phyloP scores from a whole-genome alignment of 2,329 filamentous ascomycete genomes.

The Ceratocystis alfenasii region DNA sequence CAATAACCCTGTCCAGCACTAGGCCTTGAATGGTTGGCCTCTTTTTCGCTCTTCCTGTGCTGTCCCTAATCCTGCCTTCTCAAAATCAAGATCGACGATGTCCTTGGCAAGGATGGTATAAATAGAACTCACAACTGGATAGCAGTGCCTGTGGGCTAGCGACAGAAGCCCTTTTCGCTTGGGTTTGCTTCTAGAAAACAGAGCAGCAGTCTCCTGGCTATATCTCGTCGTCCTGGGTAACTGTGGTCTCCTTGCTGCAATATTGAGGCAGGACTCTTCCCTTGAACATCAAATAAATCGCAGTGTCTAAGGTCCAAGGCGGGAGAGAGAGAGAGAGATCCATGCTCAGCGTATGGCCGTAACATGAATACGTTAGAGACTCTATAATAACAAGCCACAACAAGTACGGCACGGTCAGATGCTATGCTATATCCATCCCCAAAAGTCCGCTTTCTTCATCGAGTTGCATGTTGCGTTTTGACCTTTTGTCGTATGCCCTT shows the following conservation, averaged over 20 bases:
- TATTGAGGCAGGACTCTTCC: background rate
- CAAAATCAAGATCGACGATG: slow-evolving; percentile 12
- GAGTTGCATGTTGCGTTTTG: background rate
- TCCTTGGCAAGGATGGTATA: background rate
- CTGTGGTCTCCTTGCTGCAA: slow-evolving; percentile 1
- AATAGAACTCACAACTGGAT: background rate
- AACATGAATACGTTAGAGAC: background rate
- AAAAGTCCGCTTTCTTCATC: background rate
- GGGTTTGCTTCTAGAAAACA: slow-evolving; percentile 10
- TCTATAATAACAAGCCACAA: background rate
- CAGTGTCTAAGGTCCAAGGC: background rate
- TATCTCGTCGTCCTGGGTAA: slow-evolving; percentile 9
- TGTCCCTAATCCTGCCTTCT: background rate
- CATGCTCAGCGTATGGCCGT: background rate
- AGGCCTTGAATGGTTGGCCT: slow-evolving; percentile 1
- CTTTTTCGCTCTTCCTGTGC: background rate
- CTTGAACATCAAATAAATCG: background rate
- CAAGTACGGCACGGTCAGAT: background rate
- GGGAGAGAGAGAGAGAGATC: slow-evolving; percentile 4
- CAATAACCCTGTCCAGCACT: background rate
- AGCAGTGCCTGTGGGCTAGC: background rate
- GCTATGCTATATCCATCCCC: background rate
- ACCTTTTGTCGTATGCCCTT: background rate
- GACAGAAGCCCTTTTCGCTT: background rate
- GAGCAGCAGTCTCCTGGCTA: background rate